Evolutionary conservation across 306 rosid species (phyloP).

Genomic region (Fragaria ananassa): DNA sequence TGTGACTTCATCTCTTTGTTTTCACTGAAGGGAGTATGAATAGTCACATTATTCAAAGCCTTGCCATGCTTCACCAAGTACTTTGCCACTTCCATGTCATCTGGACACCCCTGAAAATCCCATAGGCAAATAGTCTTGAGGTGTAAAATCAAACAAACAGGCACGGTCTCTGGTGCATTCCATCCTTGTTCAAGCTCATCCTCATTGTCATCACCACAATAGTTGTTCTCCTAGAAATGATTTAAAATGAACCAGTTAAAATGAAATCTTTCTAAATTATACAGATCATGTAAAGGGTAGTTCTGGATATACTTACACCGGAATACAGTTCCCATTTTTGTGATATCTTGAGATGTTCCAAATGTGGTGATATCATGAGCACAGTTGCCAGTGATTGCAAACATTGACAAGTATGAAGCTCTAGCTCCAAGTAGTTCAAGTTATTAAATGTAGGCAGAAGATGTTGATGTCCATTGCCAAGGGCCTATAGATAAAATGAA

Average conservation of each 20-base stretch:
- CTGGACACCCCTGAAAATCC: neutral
- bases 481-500: too few relatives aligned
- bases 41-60: neutral
- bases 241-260: neutral
- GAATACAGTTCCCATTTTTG: too few relatives aligned
- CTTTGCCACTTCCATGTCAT: neutral
- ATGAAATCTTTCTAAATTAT: neutral
- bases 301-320: neutral
- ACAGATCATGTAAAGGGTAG: neutral
- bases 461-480: too few relatives aligned
- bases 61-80: neutral
- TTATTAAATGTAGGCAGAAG: too few relatives aligned
- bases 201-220: neutral
- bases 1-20: neutral
- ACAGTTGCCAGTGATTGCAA: neutral
- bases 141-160: neutral
- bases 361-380: neutral
- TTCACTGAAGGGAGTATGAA: neutral
- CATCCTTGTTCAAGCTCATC: neutral
- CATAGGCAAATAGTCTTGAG: neutral
- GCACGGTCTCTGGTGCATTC: neutral
- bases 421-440: neutral
- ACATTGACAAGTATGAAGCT: neutral
- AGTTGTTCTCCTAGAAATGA: neutral
- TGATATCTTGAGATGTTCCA: neutral